Evolutionary conservation across 306 rosid species (phyloP).

Genomic region (Hippophae tibetana): DNA sequence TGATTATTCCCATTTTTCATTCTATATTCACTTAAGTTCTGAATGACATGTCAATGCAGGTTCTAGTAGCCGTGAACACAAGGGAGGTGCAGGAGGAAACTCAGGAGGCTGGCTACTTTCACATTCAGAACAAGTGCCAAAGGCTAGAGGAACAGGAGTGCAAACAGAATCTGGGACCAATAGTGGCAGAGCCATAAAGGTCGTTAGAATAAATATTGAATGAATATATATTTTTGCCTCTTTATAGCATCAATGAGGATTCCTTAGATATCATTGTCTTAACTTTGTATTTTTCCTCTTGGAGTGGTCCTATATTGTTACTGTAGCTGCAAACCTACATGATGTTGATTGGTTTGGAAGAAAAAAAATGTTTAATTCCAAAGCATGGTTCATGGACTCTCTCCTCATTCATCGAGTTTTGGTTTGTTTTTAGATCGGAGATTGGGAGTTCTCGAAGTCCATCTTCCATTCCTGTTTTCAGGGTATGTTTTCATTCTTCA

Average conservation of each 20-base stretch:
- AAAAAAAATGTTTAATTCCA: too few species aligned
- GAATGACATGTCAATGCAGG: constrained; percentile 21
- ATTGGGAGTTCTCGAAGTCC: too few species aligned
- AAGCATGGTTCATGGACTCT: too few species aligned
- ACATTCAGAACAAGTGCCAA: constrained; percentile 17
- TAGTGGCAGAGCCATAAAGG: constrained; percentile 36
- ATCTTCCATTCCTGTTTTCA: too few species aligned
- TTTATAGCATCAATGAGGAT: background rate
- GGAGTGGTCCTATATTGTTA: too few species aligned
- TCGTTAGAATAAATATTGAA: constrained; percentile 70
- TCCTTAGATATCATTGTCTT: too few species aligned
- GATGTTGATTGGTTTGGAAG: too few species aligned
- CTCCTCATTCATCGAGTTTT: too few species aligned
- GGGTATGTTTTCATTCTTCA: too few species aligned
- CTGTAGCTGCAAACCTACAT: too few species aligned
- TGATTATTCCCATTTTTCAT: background rate
- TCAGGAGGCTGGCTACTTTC: constrained; percentile 21
- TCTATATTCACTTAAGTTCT: background rate
- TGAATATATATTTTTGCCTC: constrained; percentile 11
- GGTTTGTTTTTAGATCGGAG: too few species aligned
- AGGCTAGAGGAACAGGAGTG: constrained; percentile 20
- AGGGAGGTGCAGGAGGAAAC: constrained; percentile 15
- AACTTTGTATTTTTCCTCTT: too few species aligned
- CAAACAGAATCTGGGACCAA: constrained; percentile 17
- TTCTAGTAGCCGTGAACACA: constrained; percentile 19